Evolutionary conservation across 257 asterid species (phyloP), one percentile per base, ranked within the genome.

Genomic region (Solanum raphanifolium): DNA sequence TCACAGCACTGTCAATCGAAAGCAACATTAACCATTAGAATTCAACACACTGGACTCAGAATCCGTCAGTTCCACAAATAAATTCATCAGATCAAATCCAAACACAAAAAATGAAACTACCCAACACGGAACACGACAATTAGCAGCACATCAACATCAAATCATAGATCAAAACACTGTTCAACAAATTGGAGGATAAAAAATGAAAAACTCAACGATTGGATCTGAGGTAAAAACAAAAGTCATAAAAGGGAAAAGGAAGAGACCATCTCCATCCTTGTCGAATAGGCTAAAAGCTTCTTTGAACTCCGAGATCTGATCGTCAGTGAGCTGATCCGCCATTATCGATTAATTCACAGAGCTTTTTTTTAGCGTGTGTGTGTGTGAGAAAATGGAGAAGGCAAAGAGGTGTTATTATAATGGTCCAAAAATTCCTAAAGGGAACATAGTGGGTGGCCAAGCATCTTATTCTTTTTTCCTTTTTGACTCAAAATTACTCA

Each of bases 251-350:
- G 15, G 85, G 41, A 43, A 46, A 79, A 29, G 1, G 29, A 35
- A 71, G 48, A 68, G 9, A 86, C 88, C 88, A 55, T 86, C 88
- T 34, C 88, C 88, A 12, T 86, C 88, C 32, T 86, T 86, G 48
- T 86, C 88, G n/a, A 86, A 86, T 11, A 86, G 83, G 68, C 83
- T 68, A 29, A 86, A 86, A 9, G 88, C 88, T 71, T 86, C 88
- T 75, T 86, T 86, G 41, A 86, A 75, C 68, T 81, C 85, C 23
- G 85, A 81, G 85, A 81, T 81, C 85, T 81, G 85, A 81, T 81
- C 85, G 10, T 86, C 88, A 32, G 88, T 86, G 5, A 86, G 88
- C 46, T 86, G 88, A 71, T 86, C 88, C 13, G 88, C 88, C 88
- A 86, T 86, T 43, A 39, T 69, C 34, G n/a, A 78, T 78, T 78